Evolutionary conservation across 1,139 yeast species (phyloP).

Genomic region (Yamadazyma friedrichii): DNA sequence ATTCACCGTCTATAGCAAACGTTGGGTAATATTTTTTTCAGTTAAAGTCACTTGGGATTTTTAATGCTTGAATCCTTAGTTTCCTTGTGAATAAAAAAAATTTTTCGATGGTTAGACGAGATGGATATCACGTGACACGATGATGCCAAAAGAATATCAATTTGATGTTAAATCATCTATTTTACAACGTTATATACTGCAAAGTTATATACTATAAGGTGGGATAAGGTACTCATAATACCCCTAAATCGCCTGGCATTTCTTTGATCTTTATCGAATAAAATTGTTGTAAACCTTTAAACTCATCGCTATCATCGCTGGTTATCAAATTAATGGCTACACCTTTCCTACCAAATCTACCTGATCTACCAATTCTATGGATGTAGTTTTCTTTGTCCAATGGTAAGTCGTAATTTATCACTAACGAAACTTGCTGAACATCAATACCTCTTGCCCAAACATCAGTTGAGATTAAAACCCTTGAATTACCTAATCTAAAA

Average conservation of each 20-base stretch:
- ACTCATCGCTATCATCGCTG: constrained; percentile 55
- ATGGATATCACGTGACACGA: constrained; percentile 2
- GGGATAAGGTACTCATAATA: not conserved
- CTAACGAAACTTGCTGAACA: constrained; percentile 95
- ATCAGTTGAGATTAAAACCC: constrained; percentile 91
- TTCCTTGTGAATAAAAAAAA: not conserved
- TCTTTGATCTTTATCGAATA: constrained; percentile 79
- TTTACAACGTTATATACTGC: no score
- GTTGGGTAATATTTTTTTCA: not conserved
- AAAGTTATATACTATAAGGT: no score
- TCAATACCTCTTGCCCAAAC: constrained; percentile 98
- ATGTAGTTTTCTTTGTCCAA: constrained; percentile 82
- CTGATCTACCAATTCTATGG: constrained; percentile 93
- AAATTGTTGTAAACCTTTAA: constrained; percentile 72
- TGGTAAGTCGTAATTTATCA: constrained; percentile 90
- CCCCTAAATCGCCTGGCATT: constrained; percentile 70
- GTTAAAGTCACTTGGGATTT: no score
- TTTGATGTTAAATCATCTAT: no score
- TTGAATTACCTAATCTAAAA: constrained; percentile 69
- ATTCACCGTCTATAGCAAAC: not conserved
- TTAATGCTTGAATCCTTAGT: no score
- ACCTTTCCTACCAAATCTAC: constrained; percentile 95
- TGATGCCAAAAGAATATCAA: not conserved
- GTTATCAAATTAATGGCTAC: constrained; percentile 89
- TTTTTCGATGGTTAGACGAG: not conserved